phyloP scores from a whole-genome alignment of 108 stramenopile species.

The Bacterosira constricta region DNA sequence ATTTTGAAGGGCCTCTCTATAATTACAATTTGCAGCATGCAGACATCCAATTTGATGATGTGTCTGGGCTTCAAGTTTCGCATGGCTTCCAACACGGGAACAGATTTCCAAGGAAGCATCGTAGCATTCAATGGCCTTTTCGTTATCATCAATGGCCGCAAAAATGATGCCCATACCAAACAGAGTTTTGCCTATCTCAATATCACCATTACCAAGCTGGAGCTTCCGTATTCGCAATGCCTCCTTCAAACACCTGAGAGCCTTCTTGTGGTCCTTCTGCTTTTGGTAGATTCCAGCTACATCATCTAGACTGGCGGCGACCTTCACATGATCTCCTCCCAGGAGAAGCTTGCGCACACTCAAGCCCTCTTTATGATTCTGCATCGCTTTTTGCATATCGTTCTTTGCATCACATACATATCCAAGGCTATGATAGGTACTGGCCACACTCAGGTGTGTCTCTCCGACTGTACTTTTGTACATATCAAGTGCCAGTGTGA shows the following conservation, averaged over 20 bases:
- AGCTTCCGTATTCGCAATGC: conserved; percentile 51
- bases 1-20: conserved; percentile 50
- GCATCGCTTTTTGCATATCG: conserved; percentile 36
- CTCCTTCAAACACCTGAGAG: conserved; percentile 52
- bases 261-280: conserved; percentile 45
- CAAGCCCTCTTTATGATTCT: conserved; percentile 54
- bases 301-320: conserved; percentile 55
- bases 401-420: conserved; percentile 43
- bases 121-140: conserved; percentile 55
- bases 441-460: conserved; percentile 42
- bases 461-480: conserved; percentile 48
- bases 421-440: conserved; percentile 45
- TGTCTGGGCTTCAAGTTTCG: conserved; percentile 57
- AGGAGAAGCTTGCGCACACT: conserved; percentile 46
- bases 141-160: conserved; percentile 37
- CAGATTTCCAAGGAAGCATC: conserved; percentile 40
- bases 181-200: conserved; percentile 53
- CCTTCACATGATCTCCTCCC: conserved; percentile 48
- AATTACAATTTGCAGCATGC: conserved; percentile 38
- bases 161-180: conserved; percentile 63
- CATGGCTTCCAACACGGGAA: conserved; percentile 21
- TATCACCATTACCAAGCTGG: conserved; percentile 30
- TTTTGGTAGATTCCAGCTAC: conserved; percentile 58
- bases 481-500: conserved; percentile 37
- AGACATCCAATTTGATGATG: conserved; percentile 63